Evolutionary conservation across 352 stramenopile species (phyloP), one percentile per base, ranked within the genome.

Genomic region (Pythium chondricola): DNA sequence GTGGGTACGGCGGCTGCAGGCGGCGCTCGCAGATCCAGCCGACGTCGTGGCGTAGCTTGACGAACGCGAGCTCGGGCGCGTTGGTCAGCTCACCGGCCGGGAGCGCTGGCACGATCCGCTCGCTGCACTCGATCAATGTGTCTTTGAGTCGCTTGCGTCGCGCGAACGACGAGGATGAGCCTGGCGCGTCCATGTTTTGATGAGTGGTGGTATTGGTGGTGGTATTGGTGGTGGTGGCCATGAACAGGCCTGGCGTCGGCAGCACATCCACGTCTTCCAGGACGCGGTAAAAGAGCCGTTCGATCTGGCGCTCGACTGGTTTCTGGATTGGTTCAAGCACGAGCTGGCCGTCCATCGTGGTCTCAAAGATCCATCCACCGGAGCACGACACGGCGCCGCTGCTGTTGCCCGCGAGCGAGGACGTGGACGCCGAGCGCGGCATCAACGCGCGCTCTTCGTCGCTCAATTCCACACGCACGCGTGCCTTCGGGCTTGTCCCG

Each of bases 331-430:
- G 75, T 21, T 88, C 75, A 4, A 92, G 53, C 37, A 92, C 81
- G 9, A 85, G 52, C 40, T 92, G 81, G 11, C 81, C 77, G 25
- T 92, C 81, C 81, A 92, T 92, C 4, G 81, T 92, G 6, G 69
- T 82, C 56, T 92, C 81, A 58, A 92, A 92, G 55, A 92, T 85
- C 81, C 81, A 92, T 11, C 81, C 81, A 3, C 77, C 77, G 29
- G 80, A 76, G 29, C 77, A 86, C 7, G 69, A 79, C 7, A 59
- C 53, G 18, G 60, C 48, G 4, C n/a, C n/a, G 58, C 58, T 11
- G 49, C 43, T 11, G 21, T 17, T 22, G n/a, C 44, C 44, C 2
- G 44, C 11, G 3, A 65, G 22, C 11, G 56, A 65, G 4, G 38
- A 56, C 6, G 56, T 41, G 17, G 49, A 65, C 17, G 44, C 52